phyloP scores from a whole-genome alignment of 441 rosid genomes.

The Syzygium syzygioides region DNA sequence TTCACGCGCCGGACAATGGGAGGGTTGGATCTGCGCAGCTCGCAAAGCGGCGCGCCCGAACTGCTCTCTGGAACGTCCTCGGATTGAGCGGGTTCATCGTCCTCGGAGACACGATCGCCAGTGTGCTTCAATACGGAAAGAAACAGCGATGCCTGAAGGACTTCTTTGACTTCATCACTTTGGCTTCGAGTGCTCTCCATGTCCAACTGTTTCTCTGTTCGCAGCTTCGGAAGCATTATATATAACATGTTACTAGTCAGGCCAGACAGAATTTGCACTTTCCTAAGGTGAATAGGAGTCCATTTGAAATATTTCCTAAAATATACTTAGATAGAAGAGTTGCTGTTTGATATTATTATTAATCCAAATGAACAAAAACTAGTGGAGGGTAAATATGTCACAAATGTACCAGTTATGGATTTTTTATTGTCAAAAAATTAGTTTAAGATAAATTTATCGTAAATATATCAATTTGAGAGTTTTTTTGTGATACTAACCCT shows the following conservation, averaged over 20 bases:
- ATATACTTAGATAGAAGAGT: neutral
- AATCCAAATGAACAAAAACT: too few species aligned
- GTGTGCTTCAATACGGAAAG: neutral
- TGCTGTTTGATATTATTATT: neutral
- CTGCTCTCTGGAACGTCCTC: neutral
- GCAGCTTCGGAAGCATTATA: neutral
- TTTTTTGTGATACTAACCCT: too few species aligned
- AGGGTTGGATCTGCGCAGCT: neutral
- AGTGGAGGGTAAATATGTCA: too few species aligned
- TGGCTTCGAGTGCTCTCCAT: neutral
- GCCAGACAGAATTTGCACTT: neutral
- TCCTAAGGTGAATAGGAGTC: neutral
- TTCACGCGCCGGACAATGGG: neutral
- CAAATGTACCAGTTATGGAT: neutral
- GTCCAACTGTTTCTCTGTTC: neutral
- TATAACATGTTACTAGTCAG: neutral
- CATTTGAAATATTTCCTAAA: neutral
- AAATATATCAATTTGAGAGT: too few species aligned
- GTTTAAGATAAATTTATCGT: too few species aligned
- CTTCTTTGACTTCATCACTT: neutral
- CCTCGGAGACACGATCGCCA: accelerated
- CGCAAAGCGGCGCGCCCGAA: neutral
- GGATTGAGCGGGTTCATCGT: too few species aligned
- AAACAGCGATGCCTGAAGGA: neutral
- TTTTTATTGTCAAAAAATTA: neutral